These are phyloP conservation scores for Brassica juncea DNA, from an alignment of 345 rosid species.

Conservation along the genomic window DNA sequence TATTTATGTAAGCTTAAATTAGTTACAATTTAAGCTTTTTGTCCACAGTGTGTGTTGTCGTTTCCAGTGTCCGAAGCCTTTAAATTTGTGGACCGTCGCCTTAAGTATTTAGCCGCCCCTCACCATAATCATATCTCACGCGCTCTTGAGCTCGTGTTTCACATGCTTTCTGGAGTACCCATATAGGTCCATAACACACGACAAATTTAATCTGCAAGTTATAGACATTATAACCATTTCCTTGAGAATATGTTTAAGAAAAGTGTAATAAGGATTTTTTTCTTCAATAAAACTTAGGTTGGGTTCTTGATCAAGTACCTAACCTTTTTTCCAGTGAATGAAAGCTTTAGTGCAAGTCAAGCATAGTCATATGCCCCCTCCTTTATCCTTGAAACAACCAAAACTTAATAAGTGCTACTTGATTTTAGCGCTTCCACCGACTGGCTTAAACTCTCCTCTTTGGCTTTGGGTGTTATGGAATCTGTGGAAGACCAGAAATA, in stretches of 20 bases:
- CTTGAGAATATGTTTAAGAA: not conserved
- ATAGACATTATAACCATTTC: not conserved
- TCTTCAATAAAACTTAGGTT: constrained; percentile 24
- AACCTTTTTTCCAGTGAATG: constrained; percentile 27
- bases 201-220: not conserved
- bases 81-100: constrained; percentile 10
- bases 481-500: too few relatives aligned
- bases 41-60: constrained; percentile 36
- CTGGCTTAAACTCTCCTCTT: too few relatives aligned
- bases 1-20: not conserved
- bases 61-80: constrained; percentile 6
- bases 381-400: constrained; percentile 31
- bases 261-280: constrained; percentile 7
- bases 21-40: constrained; percentile 23
- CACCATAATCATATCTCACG: not conserved
- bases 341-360: constrained; percentile 42
- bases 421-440: too few relatives aligned
- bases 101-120: constrained; percentile 24
- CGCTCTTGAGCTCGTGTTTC: not conserved
- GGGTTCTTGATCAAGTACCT: constrained; percentile 35
- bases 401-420: constrained; percentile 15
- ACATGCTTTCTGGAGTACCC: not conserved
- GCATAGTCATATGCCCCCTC: constrained; percentile 11
- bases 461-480: too few relatives aligned
- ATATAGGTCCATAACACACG: not conserved